Evolutionary conservation across 2,329 filamentous ascomycete species (phyloP).

Genomic region (Exserohilum turcica): DNA sequence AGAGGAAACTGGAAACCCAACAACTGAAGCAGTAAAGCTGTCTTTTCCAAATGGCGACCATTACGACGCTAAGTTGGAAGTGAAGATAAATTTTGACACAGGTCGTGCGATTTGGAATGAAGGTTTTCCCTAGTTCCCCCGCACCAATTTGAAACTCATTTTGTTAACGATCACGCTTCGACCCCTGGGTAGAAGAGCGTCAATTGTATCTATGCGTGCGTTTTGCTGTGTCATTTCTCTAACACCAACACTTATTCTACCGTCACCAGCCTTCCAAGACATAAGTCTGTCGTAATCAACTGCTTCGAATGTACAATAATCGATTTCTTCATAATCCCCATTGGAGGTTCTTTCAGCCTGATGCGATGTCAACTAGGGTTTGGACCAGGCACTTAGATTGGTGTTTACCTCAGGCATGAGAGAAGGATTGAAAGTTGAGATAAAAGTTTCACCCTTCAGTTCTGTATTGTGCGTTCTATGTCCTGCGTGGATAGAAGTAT

Average conservation of each 20-base stretch:
- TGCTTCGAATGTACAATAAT: not conserved
- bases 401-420: not conserved
- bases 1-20: not conserved
- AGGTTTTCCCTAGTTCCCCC: not conserved
- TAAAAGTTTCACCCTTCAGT: not conserved
- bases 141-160: not conserved
- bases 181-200: not conserved
- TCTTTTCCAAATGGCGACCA: not conserved
- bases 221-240: not conserved
- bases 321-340: not conserved
- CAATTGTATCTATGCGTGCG: not conserved
- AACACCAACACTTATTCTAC: not conserved
- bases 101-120: not conserved
- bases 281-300: not conserved
- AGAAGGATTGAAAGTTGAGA: not conserved
- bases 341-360: conserved; percentile 1
- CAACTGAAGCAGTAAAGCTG: not conserved
- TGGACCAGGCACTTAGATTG: not conserved
- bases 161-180: not conserved
- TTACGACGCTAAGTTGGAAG: not conserved
- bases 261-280: conserved; percentile 2
- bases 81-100: not conserved
- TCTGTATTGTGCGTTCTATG: not conserved
- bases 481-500: not conserved
- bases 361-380: not conserved